phyloP scores from a whole-genome alignment of 768 basidiomycete genomes.

The Clavulina sp. region DNA sequence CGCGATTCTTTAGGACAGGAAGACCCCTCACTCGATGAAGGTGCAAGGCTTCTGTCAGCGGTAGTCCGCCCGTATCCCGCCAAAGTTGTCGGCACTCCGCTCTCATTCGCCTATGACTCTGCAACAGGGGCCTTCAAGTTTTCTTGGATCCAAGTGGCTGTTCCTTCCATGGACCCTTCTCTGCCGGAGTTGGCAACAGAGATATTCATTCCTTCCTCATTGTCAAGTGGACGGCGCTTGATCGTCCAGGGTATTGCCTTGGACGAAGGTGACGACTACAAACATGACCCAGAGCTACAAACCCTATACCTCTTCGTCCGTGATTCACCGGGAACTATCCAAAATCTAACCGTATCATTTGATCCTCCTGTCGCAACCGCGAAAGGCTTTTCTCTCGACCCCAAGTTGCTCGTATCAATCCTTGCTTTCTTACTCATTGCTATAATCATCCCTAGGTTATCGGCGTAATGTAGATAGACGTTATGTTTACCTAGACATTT shows the following conservation, averaged over 20 bases:
- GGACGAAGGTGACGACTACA: slow-evolving; percentile 31
- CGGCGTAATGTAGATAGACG: too few relatives aligned
- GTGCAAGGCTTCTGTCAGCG: slow-evolving; percentile 56
- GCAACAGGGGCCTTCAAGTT: slow-evolving; percentile 48
- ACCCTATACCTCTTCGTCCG: slow-evolving; percentile 49
- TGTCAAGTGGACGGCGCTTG: slow-evolving; percentile 40
- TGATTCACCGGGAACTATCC: slow-evolving; percentile 28
- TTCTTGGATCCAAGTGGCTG: slow-evolving; percentile 51
- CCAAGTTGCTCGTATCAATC: too few relatives aligned
- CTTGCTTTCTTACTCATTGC: too few relatives aligned
- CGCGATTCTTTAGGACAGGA: slow-evolving; percentile 29
- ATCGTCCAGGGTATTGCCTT: slow-evolving; percentile 36
- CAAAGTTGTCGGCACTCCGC: slow-evolving; percentile 74
- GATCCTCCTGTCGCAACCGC: slow-evolving; percentile 28
- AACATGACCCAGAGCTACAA: slow-evolving; percentile 48
- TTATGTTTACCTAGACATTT: too few relatives aligned
- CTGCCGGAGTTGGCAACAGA: slow-evolving; percentile 33
- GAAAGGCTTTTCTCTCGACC: too few relatives aligned
- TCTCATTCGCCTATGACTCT: slow-evolving; percentile 59
- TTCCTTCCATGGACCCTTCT: slow-evolving; percentile 16
- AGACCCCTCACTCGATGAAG: slow-evolving; percentile 61
- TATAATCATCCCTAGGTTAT: too few relatives aligned
- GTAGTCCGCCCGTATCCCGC: slow-evolving; percentile 83
- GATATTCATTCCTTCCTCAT: slow-evolving; percentile 53
- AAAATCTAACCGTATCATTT: slow-evolving; percentile 37